Conservation (phyloP, 2,329 filamentous ascomycete genomes). For the Beauveria asiatica region DNA sequence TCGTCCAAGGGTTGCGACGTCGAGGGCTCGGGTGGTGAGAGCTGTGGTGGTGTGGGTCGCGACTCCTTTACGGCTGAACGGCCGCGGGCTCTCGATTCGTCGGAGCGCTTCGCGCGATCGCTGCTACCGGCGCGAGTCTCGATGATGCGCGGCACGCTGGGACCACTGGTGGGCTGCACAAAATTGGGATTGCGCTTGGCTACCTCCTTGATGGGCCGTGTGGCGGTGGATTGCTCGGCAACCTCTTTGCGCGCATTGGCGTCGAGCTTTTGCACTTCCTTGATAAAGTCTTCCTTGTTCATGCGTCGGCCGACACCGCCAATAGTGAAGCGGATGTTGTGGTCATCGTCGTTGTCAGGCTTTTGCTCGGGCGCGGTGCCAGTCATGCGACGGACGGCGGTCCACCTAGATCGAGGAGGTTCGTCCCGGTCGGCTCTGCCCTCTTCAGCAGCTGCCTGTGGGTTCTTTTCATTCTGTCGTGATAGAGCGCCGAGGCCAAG, state of each 20-base stretch:
- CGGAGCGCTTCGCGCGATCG: not conserved
- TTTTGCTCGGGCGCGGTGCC: constrained; percentile 13
- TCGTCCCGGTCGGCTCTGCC: constrained; percentile 24
- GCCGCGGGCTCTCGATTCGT: not conserved
- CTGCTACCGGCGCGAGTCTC: constrained; percentile 4
- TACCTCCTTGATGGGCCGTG: constrained; percentile 38
- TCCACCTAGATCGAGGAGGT: not conserved
- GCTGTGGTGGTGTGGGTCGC: constrained; percentile 8
- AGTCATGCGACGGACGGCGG: constrained; percentile 3
- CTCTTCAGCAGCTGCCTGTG: constrained; percentile 22
- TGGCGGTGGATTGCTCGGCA: constrained; percentile 41
- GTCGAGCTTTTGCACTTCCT: constrained; percentile 64
- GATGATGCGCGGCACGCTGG: constrained; percentile 8
- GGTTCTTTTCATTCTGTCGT: constrained; percentile 31
- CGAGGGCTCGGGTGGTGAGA: not conserved
- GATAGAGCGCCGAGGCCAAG: constrained; percentile 42
- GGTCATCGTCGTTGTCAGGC: constrained; percentile 54
- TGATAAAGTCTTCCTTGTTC: constrained; percentile 73
- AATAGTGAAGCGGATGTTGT: constrained; percentile 68
- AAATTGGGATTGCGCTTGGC: constrained; percentile 26
- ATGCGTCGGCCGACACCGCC: constrained; percentile 63
- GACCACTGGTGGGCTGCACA: not conserved
- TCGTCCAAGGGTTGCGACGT: constrained; percentile 13
- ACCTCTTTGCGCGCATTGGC: constrained; percentile 51
- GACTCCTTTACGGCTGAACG: not conserved